phyloP scores from a whole-genome alignment of 305 asterid species.

The Rubia tinctorum region DNA sequence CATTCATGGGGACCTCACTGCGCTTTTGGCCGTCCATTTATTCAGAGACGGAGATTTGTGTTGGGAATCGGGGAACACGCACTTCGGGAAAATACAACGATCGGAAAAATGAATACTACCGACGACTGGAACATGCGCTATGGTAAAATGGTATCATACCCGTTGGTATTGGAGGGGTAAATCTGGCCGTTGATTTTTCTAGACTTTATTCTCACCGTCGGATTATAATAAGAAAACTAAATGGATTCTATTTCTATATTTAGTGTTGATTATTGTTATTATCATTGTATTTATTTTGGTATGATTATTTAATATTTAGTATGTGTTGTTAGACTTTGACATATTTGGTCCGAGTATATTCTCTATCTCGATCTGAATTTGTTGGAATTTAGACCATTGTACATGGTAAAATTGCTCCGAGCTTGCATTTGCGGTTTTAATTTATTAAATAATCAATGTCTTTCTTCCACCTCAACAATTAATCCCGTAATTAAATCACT shows the following conservation, averaged over 20 bases:
- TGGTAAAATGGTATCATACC: neutral
- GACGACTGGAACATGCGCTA: slow-evolving; percentile 13
- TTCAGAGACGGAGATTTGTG: neutral
- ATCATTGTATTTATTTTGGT: neutral
- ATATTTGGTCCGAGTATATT: no score
- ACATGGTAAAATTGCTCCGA: no score
- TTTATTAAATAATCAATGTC: no score
- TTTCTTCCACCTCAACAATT: no score
- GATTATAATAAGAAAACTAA: neutral
- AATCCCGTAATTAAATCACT: no score
- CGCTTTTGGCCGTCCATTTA: slow-evolving; percentile 12
- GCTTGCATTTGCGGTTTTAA: no score
- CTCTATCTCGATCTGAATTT: no score
- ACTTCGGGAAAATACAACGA: neutral
- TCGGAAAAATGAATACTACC: neutral
- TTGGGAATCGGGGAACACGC: slow-evolving; percentile 1
- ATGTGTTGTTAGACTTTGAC: no score
- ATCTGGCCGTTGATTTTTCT: neutral
- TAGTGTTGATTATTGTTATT: neutral
- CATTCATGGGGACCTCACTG: slow-evolving; percentile 10
- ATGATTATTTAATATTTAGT: no score
- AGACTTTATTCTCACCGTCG: neutral
- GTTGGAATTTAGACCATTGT: no score
- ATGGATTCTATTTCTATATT: neutral
- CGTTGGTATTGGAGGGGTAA: no score